A percentile compares a stretch with the other conserved stretches of the same genome.
phyloP scores from a whole-genome alignment of 805 yeast genomes.

The Cyberlindnera bimundalis region DNA sequence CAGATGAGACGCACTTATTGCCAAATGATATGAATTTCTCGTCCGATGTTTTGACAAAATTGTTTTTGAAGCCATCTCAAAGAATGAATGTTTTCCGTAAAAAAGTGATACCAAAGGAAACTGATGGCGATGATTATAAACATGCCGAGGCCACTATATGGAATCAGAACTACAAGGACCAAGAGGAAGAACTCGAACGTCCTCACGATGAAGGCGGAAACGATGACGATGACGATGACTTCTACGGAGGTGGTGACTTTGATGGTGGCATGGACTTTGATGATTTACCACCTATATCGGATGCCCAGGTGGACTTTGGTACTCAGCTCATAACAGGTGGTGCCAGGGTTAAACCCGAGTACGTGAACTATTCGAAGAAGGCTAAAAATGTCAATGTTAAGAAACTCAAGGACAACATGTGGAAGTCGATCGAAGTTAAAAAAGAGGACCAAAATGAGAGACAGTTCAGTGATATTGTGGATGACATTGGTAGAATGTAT shows the following conservation, averaged over 20 bases:
- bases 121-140: constrained; percentile 22
- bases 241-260: constrained; percentile 12
- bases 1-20: constrained; percentile 45
- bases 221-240: constrained; percentile 22
- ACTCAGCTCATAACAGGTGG: constrained; percentile 29
- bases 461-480: constrained; percentile 45
- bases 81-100: constrained; percentile 35
- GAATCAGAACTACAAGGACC: constrained; percentile 51
- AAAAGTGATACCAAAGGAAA: not conserved
- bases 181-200: constrained; percentile 33
- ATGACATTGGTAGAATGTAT: constrained; percentile 49
- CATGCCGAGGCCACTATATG: constrained; percentile 67
- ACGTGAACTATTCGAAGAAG: constrained; percentile 59
- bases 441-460: constrained; percentile 9
- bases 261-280: constrained; percentile 8
- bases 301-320: constrained; percentile 21
- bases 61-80: constrained; percentile 65
- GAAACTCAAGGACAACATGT: constrained; percentile 67
- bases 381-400: constrained; percentile 81
- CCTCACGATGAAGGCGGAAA: not conserved
- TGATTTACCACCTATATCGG: constrained; percentile 11
- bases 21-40: constrained; percentile 76
- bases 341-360: constrained; percentile 35
- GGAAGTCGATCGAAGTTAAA: constrained; percentile 48
- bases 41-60: constrained; percentile 59